Conservation (phyloP, 805 yeast genomes). For the Zygosaccharomyces bailii region DNA sequence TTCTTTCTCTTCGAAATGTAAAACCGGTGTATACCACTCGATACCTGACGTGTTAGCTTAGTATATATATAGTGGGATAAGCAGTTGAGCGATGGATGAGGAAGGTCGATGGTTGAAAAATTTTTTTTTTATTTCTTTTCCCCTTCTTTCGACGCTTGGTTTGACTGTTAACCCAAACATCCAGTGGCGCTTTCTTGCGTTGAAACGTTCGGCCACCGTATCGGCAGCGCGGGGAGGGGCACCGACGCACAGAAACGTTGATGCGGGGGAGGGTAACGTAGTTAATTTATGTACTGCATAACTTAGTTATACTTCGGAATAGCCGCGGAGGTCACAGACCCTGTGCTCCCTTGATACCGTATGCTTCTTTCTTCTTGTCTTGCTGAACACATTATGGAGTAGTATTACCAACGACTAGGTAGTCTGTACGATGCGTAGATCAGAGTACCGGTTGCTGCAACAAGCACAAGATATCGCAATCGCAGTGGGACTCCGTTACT, state of each 20-base stretch:
- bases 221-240: too few species aligned
- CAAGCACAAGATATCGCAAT: too few species aligned
- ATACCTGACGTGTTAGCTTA: background rate
- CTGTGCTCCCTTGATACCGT: background rate
- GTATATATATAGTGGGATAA: background rate
- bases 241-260: background rate
- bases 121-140: background rate
- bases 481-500: too few species aligned
- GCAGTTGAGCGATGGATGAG: slow-evolving; percentile 1
- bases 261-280: background rate
- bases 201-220: too few species aligned
- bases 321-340: too few species aligned
- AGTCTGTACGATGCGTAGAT: too few species aligned
- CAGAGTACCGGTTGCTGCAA: too few species aligned
- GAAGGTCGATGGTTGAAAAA: slow-evolving; percentile 8
- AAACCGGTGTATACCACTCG: background rate
- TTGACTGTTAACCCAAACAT: slow-evolving; percentile 7
- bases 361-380: too few species aligned
- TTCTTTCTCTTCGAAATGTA: background rate
- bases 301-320: too few species aligned
- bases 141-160: background rate
- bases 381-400: too few species aligned
- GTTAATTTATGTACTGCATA: too few species aligned
- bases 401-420: too few species aligned
- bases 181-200: background rate